phyloP scores from a whole-genome alignment of 257 asterid genomes.

The Osmanthus fragrans region DNA sequence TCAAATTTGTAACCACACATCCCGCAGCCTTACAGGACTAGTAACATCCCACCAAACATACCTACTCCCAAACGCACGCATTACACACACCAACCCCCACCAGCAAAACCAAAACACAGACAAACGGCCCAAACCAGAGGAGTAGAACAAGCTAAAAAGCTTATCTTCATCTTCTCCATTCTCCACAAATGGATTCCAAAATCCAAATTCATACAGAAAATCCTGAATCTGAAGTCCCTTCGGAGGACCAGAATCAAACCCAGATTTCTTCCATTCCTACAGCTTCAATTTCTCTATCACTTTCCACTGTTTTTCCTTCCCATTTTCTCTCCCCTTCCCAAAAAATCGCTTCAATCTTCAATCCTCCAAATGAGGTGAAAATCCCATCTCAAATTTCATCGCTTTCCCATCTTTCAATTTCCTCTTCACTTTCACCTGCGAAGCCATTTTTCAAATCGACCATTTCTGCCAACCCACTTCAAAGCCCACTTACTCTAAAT shows the following conservation, averaged over 20 bases:
- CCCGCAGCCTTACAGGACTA: too few species aligned
- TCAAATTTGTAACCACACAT: too few species aligned
- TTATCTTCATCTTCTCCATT: background rate
- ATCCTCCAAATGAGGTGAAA: slow-evolving; percentile 54
- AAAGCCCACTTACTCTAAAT: slow-evolving; percentile 44
- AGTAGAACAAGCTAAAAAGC: background rate
- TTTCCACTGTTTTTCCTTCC: slow-evolving; percentile 75
- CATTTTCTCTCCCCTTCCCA: slow-evolving; percentile 64
- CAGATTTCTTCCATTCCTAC: slow-evolving; percentile 34
- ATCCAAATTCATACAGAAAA: background rate
- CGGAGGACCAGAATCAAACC: slow-evolving; percentile 32
- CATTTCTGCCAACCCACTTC: slow-evolving; percentile 66
- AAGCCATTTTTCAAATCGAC: slow-evolving; percentile 53
- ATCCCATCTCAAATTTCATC: slow-evolving; percentile 83
- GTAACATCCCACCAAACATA: slow-evolving; percentile 1
- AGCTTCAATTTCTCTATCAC: slow-evolving; percentile 81
- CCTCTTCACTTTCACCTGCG: slow-evolving; percentile 46
- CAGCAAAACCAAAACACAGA: background rate
- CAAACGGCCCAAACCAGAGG: background rate
- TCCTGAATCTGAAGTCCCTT: slow-evolving; percentile 33
- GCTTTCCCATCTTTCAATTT: slow-evolving; percentile 51
- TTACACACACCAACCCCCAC: background rate
- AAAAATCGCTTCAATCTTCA: slow-evolving; percentile 41
- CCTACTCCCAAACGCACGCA: background rate
- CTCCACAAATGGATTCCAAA: background rate